Evolutionary conservation across 805 yeast genomes (phyloP), one percentile per base, ranked within the genome.

Genomic region (Maudiozyma pseudohumilis): DNA sequence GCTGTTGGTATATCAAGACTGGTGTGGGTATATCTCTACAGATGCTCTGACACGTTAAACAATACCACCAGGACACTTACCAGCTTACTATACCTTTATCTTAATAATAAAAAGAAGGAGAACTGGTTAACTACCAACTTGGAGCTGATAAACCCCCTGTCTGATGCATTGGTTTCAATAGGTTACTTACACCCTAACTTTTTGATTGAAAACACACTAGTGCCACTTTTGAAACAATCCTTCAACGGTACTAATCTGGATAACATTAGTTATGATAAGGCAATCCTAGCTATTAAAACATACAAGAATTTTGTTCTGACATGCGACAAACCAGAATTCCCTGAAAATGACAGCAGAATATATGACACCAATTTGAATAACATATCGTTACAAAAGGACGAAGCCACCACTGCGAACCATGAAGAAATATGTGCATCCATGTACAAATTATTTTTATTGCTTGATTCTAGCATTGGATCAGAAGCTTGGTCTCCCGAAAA

Each of bases 1-100:
- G 69, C 83, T 12, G 74, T 75, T 0, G 77, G 88, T 39, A 61
- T 80, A 3, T 70, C 94, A 0, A 64, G 96, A 40, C 64, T 94
- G 23, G 60, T 84, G 0, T 92, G 98, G 98, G 94, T 88, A 0
- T 92, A 83, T 53, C 63, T 87, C 18, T 85, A 79, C 58, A 67
- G 97, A 44, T 76, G 87, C 46, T 74, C 94, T 0, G 98, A 94
- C 47, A 81, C 96, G 0, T 63, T 89, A 48, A 92, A 89, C 54
- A 80, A 83, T 41, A 87, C 95, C 0, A 77, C 88, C 3, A 79
- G 87, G 50, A 80, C 79, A 39, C 66, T 92, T 35, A 94, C 81
- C 40, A 52, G 61, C 2, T 61, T 92, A 24, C 75, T 80, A 40
- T 70, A 72, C 34, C 43, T 74, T 4, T 56, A 83, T 29, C 63